phyloP scores from a whole-genome alignment of 106 monocot genomes.

The Dioscorea alata region DNA sequence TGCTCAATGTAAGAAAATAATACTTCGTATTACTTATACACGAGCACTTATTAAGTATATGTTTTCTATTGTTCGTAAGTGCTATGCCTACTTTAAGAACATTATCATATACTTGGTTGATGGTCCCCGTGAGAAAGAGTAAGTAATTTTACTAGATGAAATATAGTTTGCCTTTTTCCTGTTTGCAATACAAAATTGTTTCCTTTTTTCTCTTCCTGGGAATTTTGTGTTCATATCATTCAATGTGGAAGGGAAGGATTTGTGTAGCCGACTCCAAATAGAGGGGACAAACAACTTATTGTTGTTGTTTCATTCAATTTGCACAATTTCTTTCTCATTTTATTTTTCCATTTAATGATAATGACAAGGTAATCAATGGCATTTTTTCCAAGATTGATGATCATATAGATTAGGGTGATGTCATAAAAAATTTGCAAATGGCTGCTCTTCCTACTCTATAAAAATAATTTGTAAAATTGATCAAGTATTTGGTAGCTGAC shows the following conservation, averaged over 20 bases:
- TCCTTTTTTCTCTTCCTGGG: neutral
- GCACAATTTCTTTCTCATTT: neutral
- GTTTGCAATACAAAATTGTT: neutral
- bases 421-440: constrained; percentile 64
- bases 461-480: constrained; percentile 47
- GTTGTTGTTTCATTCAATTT: neutral
- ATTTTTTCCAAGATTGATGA: constrained; percentile 71
- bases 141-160: constrained; percentile 7
- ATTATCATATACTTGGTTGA: constrained; percentile 66
- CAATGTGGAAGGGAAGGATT: neutral
- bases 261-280: too few relatives aligned
- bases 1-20: too few relatives aligned
- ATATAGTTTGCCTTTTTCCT: neutral
- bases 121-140: constrained; percentile 60
- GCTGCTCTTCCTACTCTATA: constrained; percentile 66
- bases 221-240: neutral
- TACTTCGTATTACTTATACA: too few relatives aligned
- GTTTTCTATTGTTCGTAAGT: constrained; percentile 71
- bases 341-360: constrained; percentile 4
- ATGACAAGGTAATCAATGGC: constrained; percentile 45
- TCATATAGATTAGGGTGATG: constrained; percentile 30
- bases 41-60: too few relatives aligned
- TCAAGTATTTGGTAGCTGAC: constrained; percentile 51
- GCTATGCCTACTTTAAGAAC: constrained; percentile 73
- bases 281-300: neutral